Evolutionary conservation across 1,284 basidiomycete genomes (phyloP), one percentile per base, ranked within the genome.

Genomic region (Hypsizygus ulmarius): DNA sequence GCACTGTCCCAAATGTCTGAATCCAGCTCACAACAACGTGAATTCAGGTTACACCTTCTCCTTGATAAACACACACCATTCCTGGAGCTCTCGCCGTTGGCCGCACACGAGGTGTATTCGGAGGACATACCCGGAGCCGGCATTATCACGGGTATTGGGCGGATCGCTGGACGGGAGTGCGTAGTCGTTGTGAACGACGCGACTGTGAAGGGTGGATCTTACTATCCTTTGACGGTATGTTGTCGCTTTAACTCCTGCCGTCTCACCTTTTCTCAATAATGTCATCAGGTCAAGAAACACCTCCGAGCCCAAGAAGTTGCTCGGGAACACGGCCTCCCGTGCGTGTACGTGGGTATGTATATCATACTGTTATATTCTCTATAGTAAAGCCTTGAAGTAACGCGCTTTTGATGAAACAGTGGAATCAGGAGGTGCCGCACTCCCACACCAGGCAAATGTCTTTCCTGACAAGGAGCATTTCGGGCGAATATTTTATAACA

Each of bases 401-500:
- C 40, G 43, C 36, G 45, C 43, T 7, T 35, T 44, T 12, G 32
- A 15, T 12, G 1, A 11, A 40, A 29, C 58, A 90, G 93, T 96
- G 55, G 94, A 97, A 68, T 93, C 90, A 21, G 94, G 94, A 49
- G 94, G 94, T 39, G 94, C 94, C 14, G 93, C 93, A 1, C 73
- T 97, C 38, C 94, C 94, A 0, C 84, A 92, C 66, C 94, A 97
- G 71, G 89, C 93, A 1, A 90, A 95, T 63, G 93, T 93, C 5
- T 93, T 93, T 64, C 90, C 90, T 7, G 92, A 93, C 70, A 87
- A 83, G 62, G 87, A 96, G 59, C 93, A 97, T 66, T 97, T 97
- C 63, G 94, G 94, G 7, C 79, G 93, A 10, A 97, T 97, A 64
- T 97, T 97, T 69, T 97, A 94, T 67, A 97, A 97, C 63, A 97